Evolutionary conservation across 73 alveolate species (phyloP).

Genomic region (Paramecium primaurelia): DNA sequence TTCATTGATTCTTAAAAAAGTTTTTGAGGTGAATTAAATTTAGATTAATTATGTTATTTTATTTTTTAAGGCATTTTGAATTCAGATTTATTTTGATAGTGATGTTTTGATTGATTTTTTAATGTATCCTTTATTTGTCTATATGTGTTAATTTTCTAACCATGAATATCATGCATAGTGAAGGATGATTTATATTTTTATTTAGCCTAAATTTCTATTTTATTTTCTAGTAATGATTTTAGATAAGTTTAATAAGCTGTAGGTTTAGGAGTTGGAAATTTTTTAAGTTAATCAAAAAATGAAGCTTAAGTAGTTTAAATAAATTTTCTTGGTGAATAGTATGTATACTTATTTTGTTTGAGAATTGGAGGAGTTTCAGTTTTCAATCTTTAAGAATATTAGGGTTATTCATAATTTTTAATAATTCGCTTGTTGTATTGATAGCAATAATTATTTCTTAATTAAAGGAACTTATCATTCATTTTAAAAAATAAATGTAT

Average conservation of each 20-base stretch:
- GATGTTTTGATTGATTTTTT: neutral
- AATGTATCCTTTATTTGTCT: neutral
- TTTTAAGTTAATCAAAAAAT: neutral
- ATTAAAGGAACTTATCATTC: neutral
- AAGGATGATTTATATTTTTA: neutral
- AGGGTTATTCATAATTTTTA: neutral
- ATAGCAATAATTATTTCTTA: neutral
- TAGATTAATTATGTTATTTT: neutral
- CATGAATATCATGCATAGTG: neutral
- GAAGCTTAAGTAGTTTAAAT: neutral
- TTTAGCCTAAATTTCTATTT: neutral
- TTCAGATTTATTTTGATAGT: neutral
- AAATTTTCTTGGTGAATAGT: neutral
- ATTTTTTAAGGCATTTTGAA: neutral
- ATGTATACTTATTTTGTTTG: neutral
- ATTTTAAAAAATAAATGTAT: neutral
- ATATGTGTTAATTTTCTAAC: neutral
- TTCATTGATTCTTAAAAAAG: neutral
- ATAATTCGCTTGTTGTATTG: neutral
- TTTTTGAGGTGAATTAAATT: neutral
- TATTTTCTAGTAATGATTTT: neutral
- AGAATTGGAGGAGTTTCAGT: neutral
- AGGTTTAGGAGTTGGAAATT: neutral
- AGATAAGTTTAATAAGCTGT: neutral
- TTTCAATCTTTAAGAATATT: neutral